These are phyloP conservation scores for Starmerella ratchasimensis DNA, from an alignment of 805 yeast species.

Conservation along the genomic window DNA sequence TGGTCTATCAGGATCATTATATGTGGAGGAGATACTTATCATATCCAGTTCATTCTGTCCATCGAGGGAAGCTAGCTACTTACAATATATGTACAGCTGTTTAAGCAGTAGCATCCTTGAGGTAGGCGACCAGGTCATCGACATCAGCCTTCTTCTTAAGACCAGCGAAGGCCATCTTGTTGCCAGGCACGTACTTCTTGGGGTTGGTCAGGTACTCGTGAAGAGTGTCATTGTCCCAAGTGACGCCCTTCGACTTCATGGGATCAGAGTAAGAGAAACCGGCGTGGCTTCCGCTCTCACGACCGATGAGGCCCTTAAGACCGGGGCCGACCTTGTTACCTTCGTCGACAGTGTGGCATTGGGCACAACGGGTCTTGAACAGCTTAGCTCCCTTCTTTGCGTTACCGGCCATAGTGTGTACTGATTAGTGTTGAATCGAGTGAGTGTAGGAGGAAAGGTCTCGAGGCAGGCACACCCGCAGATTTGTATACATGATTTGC, in stretches of 20 bases:
- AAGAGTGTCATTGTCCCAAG: constrained; percentile 79
- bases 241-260: constrained; percentile 88
- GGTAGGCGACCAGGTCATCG: constrained; percentile 88
- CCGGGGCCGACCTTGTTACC: constrained; percentile 99
- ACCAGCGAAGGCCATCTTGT: constrained; percentile 99
- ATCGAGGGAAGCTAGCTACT: too few relatives aligned
- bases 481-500: constrained; percentile 2
- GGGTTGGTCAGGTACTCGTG: constrained; percentile 96
- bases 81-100: too few relatives aligned
- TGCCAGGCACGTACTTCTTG: constrained; percentile 99
- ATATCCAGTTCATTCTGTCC: too few relatives aligned
- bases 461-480: background rate
- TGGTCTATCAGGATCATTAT: too few relatives aligned
- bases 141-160: constrained; percentile 98
- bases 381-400: constrained; percentile 94
- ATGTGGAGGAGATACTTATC: too few relatives aligned
- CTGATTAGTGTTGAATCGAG: background rate
- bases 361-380: constrained; percentile 97
- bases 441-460: background rate
- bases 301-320: constrained; percentile 86
- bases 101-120: constrained; percentile 32
- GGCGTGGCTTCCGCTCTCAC: constrained; percentile 79
- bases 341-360: constrained; percentile 92
- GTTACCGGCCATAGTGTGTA: constrained; percentile 34
- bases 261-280: constrained; percentile 98